Percentiles rank a stretch among this genome's conserved stretches.
Evolutionary conservation across 1,139 yeast species (phyloP).

Genomic region (Sugiyamaella grinbergsii): DNA sequence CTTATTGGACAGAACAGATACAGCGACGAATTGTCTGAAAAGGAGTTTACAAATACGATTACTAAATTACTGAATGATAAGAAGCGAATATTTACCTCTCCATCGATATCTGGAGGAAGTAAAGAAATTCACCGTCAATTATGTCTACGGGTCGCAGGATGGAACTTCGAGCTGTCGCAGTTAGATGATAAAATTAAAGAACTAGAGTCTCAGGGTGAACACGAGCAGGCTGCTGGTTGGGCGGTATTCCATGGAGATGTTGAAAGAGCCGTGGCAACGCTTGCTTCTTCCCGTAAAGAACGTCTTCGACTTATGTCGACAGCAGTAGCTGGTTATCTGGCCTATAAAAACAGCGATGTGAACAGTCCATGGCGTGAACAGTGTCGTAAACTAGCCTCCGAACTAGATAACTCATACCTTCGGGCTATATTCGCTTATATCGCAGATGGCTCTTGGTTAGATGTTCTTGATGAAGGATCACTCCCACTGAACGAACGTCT

Average conservation of each 20-base stretch:
- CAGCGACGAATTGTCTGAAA: constrained; percentile 28
- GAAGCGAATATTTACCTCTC: constrained; percentile 43
- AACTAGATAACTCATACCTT: constrained; percentile 83
- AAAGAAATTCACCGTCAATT: constrained; percentile 60
- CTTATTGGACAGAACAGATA: constrained; percentile 50
- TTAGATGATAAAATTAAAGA: constrained; percentile 67
- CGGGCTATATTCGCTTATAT: constrained; percentile 92
- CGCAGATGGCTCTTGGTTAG: constrained; percentile 97
- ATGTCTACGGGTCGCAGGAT: constrained; percentile 84
- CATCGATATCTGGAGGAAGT: constrained; percentile 31
- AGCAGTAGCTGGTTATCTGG: constrained; percentile 90
- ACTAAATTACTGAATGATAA: constrained; percentile 30
- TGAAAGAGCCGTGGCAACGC: constrained; percentile 71
- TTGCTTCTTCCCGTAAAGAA: constrained; percentile 60
- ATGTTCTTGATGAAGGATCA: constrained; percentile 86
- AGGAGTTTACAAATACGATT: constrained; percentile 33
- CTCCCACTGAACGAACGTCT: constrained; percentile 84
- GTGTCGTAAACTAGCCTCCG: constrained; percentile 84
- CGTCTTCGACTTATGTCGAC: constrained; percentile 80
- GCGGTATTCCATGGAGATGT: constrained; percentile 94
- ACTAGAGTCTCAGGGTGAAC: constrained; percentile 60
- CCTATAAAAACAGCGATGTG: constrained; percentile 60
- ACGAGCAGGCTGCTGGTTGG: constrained; percentile 96
- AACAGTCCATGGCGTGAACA: constrained; percentile 94
- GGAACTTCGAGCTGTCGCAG: constrained; percentile 81